Base-by-base conservation (phyloP, 176 grass and related monocot species). In the Puya raimondii region DNA sequence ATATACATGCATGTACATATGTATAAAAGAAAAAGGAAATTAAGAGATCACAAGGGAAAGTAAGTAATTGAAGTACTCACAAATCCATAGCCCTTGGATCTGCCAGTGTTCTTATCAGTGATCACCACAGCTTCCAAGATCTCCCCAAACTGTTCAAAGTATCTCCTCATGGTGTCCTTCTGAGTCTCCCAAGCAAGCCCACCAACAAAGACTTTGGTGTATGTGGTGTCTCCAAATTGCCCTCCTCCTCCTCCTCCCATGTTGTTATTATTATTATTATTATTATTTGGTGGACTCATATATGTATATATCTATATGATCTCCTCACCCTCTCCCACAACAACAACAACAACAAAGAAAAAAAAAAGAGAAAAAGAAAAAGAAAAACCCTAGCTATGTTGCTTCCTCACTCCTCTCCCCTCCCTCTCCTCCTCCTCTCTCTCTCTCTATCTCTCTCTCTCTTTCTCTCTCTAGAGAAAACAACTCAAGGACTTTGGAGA, bases 81-180 rank as follows among this genome's bases (percentile, higher is more conserved):
- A 66, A 99, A 99, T 93, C 95, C 95, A 48, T 99, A 99, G 76
- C 95, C 95, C 76, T 99, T 99, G 64, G 95, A 99, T 99, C 90
- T 93, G 61, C 95, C 90, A 3, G 90, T 84, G 78, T 91, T 93
- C 85, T 99, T 99, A 80, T 99, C 95, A 23, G 87, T 94, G 80
- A 99, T 99, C 66, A 99, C 95, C 58, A 99, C 95, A 0, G 95
- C 95, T 72, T 99, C 95, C 25, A 99, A 67, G 76, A 99, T 99
- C 68, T 94, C 95, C 51, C 95, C 95, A 77, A 99, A 99, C 80
- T 99, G 95, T 72, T 99, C 95, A 56, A 99, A 99, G 73, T 99
- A 91, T 75, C 91, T 88, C 75, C 89, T 82, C 95, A 99, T 88
- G 77, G 87, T 93, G 58, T 99, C 95, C 76, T 83, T 94, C 67